These are phyloP conservation scores for Phytopythium cucurbitacearum DNA, from an alignment of 352 stramenopile species.

Conservation along the genomic window DNA sequence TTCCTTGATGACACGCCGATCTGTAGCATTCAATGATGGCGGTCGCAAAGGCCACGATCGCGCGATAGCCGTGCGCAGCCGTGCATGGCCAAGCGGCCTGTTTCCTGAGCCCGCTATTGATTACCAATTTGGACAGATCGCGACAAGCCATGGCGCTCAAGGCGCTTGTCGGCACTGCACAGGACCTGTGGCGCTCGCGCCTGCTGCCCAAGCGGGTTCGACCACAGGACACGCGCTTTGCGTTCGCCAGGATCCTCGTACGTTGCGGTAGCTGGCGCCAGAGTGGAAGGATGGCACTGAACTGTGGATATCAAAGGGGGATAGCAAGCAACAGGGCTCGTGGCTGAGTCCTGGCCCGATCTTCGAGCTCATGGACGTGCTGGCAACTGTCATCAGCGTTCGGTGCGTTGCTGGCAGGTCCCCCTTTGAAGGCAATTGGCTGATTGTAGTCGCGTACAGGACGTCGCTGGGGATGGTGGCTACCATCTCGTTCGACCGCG, in stretches of 20 bases:
- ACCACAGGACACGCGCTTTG: slow-evolving; percentile 43
- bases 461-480: slow-evolving; percentile 27
- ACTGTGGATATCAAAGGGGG: slow-evolving; percentile 18
- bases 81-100: too few species aligned
- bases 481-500: slow-evolving; percentile 56
- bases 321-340: slow-evolving; percentile 39
- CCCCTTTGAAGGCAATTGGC: neutral
- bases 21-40: too few species aligned
- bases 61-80: too few species aligned
- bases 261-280: neutral
- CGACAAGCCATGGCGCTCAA: slow-evolving; percentile 27
- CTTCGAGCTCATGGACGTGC: slow-evolving; percentile 51
- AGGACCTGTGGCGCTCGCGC: slow-evolving; percentile 38
- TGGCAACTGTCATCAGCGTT: slow-evolving; percentile 35
- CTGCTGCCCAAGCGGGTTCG: slow-evolving; percentile 40
- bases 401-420: slow-evolving; percentile 8
- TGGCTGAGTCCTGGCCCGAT: slow-evolving; percentile 47
- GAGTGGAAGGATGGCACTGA: neutral
- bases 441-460: slow-evolving; percentile 4
- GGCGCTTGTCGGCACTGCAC: slow-evolving; percentile 31
- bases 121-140: too few species aligned
- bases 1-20: too few species aligned
- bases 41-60: too few species aligned
- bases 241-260: slow-evolving; percentile 60
- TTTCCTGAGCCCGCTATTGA: too few species aligned